A percentile compares a stretch with the other conserved stretches of the same genome.
phyloP scores from a whole-genome alignment of 2,329 filamentous ascomycete genomes.

The Endothia cerciana region DNA sequence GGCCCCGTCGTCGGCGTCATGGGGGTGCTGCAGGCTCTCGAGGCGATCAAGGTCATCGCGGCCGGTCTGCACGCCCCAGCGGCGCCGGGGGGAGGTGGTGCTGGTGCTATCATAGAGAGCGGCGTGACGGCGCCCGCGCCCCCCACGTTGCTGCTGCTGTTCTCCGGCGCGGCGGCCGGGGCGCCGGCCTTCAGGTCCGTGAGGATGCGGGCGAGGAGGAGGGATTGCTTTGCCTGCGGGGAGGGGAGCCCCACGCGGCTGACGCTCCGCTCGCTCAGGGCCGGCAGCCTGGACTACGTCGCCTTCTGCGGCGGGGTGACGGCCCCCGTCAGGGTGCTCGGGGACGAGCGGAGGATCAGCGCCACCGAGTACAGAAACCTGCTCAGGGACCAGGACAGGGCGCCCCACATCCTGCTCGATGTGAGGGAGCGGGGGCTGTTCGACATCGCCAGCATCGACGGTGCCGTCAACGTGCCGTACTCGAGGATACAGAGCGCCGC shows the following conservation, averaged over 20 bases:
- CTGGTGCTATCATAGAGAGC: too few species aligned
- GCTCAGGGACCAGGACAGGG: not conserved
- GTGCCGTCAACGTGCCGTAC: slow-evolving; percentile 76
- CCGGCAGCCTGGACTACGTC: slow-evolving; percentile 77
- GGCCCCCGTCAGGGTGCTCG: slow-evolving; percentile 59
- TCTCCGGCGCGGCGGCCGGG: slow-evolving; percentile 44
- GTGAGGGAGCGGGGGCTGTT: slow-evolving; percentile 86
- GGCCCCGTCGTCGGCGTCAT: slow-evolving; percentile 92
- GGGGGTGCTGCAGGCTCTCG: slow-evolving; percentile 89
- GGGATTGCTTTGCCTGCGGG: slow-evolving; percentile 79
- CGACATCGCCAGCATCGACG: slow-evolving; percentile 74
- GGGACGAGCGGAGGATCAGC: slow-evolving; percentile 56
- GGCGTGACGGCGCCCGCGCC: slow-evolving; percentile 30
- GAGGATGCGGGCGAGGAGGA: slow-evolving; percentile 69
- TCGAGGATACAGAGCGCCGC: slow-evolving; percentile 46
- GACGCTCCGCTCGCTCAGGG: slow-evolving; percentile 62
- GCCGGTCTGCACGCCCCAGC: slow-evolving; percentile 32
- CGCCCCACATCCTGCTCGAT: slow-evolving; percentile 70
- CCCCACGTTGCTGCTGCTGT: slow-evolving; percentile 50
- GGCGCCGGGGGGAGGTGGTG: not conserved
- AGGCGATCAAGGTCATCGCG: slow-evolving; percentile 82
- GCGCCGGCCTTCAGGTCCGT: slow-evolving; percentile 68
- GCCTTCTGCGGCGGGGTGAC: slow-evolving; percentile 75
- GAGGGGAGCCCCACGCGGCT: slow-evolving; percentile 56
- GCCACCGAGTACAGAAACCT: slow-evolving; percentile 18